Evolutionary conservation across 192 early-diverging fungal genomes (phyloP), one percentile per base, ranked within the genome.

Genomic region (Entomortierella beljakovae): DNA sequence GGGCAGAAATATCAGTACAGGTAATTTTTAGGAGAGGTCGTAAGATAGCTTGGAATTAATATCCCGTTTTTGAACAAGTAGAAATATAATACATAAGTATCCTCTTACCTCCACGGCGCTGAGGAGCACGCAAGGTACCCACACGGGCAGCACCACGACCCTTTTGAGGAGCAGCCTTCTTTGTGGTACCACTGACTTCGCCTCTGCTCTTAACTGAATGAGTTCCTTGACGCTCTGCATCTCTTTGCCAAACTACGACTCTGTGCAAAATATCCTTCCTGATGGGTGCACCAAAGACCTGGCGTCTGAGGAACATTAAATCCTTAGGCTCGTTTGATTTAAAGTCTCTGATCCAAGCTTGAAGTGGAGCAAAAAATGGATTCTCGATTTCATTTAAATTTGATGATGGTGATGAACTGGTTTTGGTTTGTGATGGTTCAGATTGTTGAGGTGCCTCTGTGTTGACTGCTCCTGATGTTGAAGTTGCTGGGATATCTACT

Each of bases 131-230:
- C 31, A 90, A 55, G 2, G 91, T 91, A 28, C 96, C 95, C 23
- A 94, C 90, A 64, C 97, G 87, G n/a, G 97, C 96, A 74, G 86
- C 89, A 76, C 97, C 97, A 32, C 95, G 87, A 18, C 97, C 97
- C 82, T 98, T 98, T 80, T 98, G 97, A 34, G 92, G 94, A 52
- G 91, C 90, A 15, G 87, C 82, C 82, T 98, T 98, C 48, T 88
- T 77, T 42, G 90, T 88, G 1, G 93, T 90, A 35, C 96, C 96
- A 26, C 93, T 86, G 33, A 98, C 96, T 68, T 96, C 93, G 43
- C 90, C 87, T 60, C 92, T 86, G 20, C 85, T 85, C 70, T 95
- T 95, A 33, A 94, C 89, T 52, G 86, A 90, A 53, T 93, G 91
- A 10, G 97, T 99, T 43, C 95, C 96, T 75, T 93, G 92, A 57